A percentile compares a stretch with the other conserved stretches of the same genome.
phyloP scores from a whole-genome alignment of 1,139 yeast genomes.

The Debaryomycetaceae sp. region DNA sequence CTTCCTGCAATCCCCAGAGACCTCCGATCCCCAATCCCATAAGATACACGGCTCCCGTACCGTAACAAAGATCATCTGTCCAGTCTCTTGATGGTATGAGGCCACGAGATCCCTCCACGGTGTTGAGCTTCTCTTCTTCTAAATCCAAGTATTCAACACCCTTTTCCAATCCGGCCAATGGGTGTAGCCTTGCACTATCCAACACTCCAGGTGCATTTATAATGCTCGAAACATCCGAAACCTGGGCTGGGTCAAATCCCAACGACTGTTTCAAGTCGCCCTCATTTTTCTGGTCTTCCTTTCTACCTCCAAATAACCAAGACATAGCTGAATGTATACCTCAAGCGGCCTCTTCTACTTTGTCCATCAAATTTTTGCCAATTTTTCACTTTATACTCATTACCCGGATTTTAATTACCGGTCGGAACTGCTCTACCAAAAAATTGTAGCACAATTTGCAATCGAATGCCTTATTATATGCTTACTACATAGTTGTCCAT shows the following conservation, averaged over 20 bases:
- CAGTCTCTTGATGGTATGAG: conserved; percentile 92
- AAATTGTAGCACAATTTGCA: background rate
- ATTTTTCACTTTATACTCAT: conserved; percentile 4
- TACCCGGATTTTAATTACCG: background rate
- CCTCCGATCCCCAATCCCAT: conserved; percentile 83
- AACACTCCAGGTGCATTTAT: conserved; percentile 59
- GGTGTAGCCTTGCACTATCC: conserved; percentile 79
- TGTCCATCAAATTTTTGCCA: conserved; percentile 1
- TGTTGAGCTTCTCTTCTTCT: conserved; percentile 71
- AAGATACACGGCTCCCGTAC: conserved; percentile 92
- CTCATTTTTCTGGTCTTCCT: conserved; percentile 21
- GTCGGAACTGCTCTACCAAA: background rate
- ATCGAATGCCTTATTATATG: background rate
- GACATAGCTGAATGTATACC: conserved; percentile 41
- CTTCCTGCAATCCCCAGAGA: conserved; percentile 81
- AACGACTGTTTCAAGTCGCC: conserved; percentile 36
- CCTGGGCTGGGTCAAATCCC: conserved; percentile 68
- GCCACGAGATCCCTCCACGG: conserved; percentile 84
- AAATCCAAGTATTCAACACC: conserved; percentile 88
- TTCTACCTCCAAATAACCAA: conserved; percentile 61
- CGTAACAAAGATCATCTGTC: conserved; percentile 96
- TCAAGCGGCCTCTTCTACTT: conserved; percentile 1
- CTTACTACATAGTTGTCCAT: too few species aligned
- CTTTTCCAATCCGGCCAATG: conserved; percentile 86
- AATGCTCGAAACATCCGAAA: conserved; percentile 61